phyloP scores from a whole-genome alignment of 2,329 filamentous ascomycete species.

The Blumeriella jaapii region DNA sequence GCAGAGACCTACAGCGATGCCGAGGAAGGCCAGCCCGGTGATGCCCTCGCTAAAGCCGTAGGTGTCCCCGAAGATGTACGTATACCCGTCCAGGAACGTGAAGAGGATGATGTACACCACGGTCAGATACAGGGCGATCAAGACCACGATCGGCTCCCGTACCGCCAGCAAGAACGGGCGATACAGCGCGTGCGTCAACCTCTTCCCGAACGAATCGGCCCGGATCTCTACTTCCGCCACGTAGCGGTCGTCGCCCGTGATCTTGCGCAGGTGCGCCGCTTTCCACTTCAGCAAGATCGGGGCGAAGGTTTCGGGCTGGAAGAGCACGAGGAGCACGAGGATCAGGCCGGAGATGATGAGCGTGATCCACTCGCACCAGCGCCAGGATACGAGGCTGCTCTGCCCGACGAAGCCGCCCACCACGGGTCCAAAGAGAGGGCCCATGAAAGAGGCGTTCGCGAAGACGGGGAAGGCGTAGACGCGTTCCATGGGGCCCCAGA shows the following conservation, averaged over 20 bases:
- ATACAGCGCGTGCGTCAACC: slow-evolving; percentile 8
- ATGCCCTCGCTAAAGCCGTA: slow-evolving; percentile 29
- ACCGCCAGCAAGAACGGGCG: slow-evolving; percentile 11
- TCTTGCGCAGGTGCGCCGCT: slow-evolving; percentile 12
- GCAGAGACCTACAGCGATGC: slow-evolving; percentile 31
- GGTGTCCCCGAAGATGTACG: slow-evolving; percentile 14
- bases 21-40: slow-evolving; percentile 32
- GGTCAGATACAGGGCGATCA: slow-evolving; percentile 13
- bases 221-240: slow-evolving; percentile 14
- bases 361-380: slow-evolving; percentile 15
- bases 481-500: slow-evolving; percentile 26
- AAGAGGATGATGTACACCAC: slow-evolving; percentile 18
- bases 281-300: slow-evolving; percentile 14
- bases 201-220: slow-evolving; percentile 15
- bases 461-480: slow-evolving; percentile 24
- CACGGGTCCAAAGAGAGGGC: slow-evolving; percentile 13
- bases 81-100: slow-evolving; percentile 15
- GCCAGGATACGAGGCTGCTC: slow-evolving; percentile 7
- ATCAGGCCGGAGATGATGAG: slow-evolving; percentile 12
- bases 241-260: slow-evolving; percentile 11
- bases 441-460: slow-evolving; percentile 17
- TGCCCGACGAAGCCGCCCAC: slow-evolving; percentile 11
- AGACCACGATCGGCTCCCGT: slow-evolving; percentile 13
- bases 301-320: slow-evolving; percentile 14
- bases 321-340: slow-evolving; percentile 8